Base-by-base conservation (phyloP, 148 eudicot genomes). In the Dianthus caryophyllus region DNA sequence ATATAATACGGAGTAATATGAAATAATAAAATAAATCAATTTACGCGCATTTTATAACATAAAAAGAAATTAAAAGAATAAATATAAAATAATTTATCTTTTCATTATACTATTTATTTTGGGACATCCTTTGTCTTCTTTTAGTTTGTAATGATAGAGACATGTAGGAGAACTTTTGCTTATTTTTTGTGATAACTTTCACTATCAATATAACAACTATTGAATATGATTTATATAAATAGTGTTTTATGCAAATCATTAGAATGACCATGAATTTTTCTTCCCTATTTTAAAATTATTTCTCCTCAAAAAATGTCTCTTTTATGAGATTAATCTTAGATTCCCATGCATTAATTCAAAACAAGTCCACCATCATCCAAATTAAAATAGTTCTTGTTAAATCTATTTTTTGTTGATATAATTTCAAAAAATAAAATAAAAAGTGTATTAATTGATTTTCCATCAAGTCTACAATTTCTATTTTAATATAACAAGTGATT, bases 231-330 rank as follows among this genome's bases (percentile, higher is more conserved):
- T 33, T 33, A 33, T 75, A 74, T 55, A 69, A 61, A 68, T 67
- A 62, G 63, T 61, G 63, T 61, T 21, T 27, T 2, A 56, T 47
- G 70, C 44, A 64, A 65, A 75, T 69, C 65, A 69, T 75, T 64
- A 36, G 52, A 31, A 30, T 55, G 10, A 18, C 24, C 58, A 25
- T 61, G 47, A 43, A 58, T 72, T 26, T 63, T 63, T 63, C 66
- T 24, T 43, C 30, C 44, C 25, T 63, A 0, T 13, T 24, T 43
- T 63, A 30, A 22, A 17, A 53, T 16, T 10, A 50, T n/a, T 22
- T 47, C 26, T 18, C 47, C 22, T 33, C 21, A n/a, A 69, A 25
- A n/a, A 47, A 26, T 24, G 44, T 41, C 44, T 41, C 51, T 26
- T 16, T 9, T 55, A 39, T 9, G 24, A 24, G 48, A 51, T 4